Evolutionary conservation across 2,329 filamentous ascomycete species (phyloP).

Genomic region (Epichloe uncinata): DNA sequence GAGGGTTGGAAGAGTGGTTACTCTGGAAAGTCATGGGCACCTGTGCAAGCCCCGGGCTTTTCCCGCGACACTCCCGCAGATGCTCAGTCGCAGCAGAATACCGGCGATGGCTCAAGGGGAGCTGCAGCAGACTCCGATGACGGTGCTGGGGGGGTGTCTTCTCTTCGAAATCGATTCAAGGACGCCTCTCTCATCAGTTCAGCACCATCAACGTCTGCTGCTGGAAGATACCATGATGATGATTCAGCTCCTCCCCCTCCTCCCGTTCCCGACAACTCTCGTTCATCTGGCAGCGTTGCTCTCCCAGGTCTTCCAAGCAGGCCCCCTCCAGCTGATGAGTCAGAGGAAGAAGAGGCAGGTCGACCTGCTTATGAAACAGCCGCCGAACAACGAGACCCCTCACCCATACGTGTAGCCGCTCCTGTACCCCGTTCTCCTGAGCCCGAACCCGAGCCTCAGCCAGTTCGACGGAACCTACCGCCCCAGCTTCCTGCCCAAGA

Average conservation of each 20-base stretch:
- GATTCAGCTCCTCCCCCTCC: conserved; percentile 32
- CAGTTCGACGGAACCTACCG: conserved; percentile 37
- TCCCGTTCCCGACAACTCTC: conserved; percentile 43
- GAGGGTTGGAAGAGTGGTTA: conserved; percentile 86
- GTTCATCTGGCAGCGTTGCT: conserved; percentile 62
- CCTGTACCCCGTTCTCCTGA: conserved; percentile 58
- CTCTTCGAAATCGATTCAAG: conserved; percentile 73
- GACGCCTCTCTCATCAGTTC: conserved; percentile 57
- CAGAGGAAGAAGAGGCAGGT: conserved; percentile 41
- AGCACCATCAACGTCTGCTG: conserved; percentile 23
- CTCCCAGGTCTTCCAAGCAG: conserved; percentile 63
- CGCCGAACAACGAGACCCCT: conserved; percentile 41
- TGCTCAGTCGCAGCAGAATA: conserved; percentile 41
- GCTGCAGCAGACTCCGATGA: conserved; percentile 38
- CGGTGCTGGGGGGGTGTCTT: conserved; percentile 54
- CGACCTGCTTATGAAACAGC: conserved; percentile 23
- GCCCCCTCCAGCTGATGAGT: conserved; percentile 35
- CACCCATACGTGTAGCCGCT: conserved; percentile 74
- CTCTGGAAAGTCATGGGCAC: conserved; percentile 75
- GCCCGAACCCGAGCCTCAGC: conserved; percentile 33
- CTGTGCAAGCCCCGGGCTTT: conserved; percentile 57
- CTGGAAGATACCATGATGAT: conserved; percentile 16
- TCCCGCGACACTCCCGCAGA: conserved; percentile 45
- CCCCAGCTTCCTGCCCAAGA: conserved; percentile 53
- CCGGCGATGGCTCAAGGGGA: conserved; percentile 38